Evolutionary conservation across 2,329 filamentous ascomycete species (phyloP), one percentile per base, ranked within the genome.

Genomic region (Botrytis porri): DNA sequence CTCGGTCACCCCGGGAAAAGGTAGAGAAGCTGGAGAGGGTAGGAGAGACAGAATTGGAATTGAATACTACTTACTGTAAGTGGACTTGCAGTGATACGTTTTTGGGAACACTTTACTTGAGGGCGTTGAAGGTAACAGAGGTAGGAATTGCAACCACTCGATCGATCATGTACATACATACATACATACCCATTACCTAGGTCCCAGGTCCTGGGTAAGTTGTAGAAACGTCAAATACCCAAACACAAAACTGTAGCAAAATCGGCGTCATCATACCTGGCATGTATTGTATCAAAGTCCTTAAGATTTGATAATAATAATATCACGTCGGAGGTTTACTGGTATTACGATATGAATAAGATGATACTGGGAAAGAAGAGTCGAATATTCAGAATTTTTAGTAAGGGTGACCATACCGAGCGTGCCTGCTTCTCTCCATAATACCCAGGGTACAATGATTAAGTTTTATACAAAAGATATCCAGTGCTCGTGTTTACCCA

Each of bases 1-100:
- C 39, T 70, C 67, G 67, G 67, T 9, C 39, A 62, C 59, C 16
- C 54, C 67, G 67, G 67, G 35, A 62, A 54, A 62, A 62, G 29
- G 16, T 61, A 62, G 9, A 70, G 39, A 54, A 54, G 48, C 48
- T 54, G 48, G n/a, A 70, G 57, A 37, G 66, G 66, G 25, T 6
- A 18, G 32, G 20, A 32, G 22, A 48, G 54, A 45, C 37, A 43
- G 39, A 59, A 41, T 43, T 59, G 66, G 65, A 43, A n/a, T 51
- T n/a, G 2, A 14, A 16, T 41, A 12, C 39, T 20, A 45, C 32
- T 14, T 35, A 60, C 20, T 60, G 8, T 12, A 62, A 41, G n/a
- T 29, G 10, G 37, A 29, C 10, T 54, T n/a, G 48, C 48, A n/a
- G 48, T 54, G 48, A 41, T 43, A 43, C 60, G 8, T 29, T 32